These are phyloP conservation scores for Mimosa bimucronata DNA, from an alignment of 306 rosid species.

Conservation along the genomic window DNA sequence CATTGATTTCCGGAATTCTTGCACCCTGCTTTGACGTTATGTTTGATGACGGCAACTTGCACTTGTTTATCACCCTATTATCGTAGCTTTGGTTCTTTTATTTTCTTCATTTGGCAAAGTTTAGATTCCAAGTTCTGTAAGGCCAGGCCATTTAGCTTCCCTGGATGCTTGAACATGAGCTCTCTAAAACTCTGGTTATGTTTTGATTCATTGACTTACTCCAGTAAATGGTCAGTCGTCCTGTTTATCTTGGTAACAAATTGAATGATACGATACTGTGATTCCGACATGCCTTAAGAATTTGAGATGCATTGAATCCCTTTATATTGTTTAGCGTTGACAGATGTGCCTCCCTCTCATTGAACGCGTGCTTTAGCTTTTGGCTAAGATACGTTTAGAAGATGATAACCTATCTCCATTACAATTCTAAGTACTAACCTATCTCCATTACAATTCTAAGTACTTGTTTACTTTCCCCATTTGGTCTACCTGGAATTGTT, in stretches of 20 bases:
- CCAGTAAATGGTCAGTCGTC: neutral
- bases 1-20: neutral
- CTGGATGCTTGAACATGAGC: neutral
- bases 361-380: neutral
- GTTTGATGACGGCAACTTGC: neutral
- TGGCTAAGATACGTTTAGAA: neutral
- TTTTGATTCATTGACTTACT: neutral
- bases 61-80: neutral
- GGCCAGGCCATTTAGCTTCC: neutral
- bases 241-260: neutral
- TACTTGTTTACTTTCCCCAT: neutral
- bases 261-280: neutral
- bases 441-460: neutral
- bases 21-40: neutral
- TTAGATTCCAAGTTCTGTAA: neutral
- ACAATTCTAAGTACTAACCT: too few species aligned
- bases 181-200: neutral
- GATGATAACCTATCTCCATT: too few species aligned
- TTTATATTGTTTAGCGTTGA: neutral
- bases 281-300: neutral
- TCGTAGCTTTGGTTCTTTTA: neutral
- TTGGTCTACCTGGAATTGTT: too few species aligned
- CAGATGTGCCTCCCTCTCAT: neutral
- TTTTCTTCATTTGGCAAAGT: neutral
- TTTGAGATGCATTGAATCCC: neutral